Evolutionary conservation across 2,329 filamentous ascomycete genomes (phyloP), one percentile per base, ranked within the genome.

Genomic region (Sarocladium strictum): DNA sequence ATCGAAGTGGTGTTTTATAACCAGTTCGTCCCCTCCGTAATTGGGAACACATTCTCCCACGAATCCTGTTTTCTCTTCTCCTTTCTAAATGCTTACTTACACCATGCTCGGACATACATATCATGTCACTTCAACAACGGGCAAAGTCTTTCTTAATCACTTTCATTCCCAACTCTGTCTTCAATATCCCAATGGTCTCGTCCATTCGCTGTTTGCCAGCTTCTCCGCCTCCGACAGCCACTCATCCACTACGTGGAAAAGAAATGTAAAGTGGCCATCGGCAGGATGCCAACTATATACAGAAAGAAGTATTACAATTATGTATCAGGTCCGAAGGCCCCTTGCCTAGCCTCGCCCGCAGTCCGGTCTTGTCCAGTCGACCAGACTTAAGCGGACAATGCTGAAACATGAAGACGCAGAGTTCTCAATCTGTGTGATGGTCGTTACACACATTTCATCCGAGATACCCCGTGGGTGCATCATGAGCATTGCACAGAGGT

Each of bases 291-390:
- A 54, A 53, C 35, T 55, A 55, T 56, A 51, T 53, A 56, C 55
- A 51, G 43, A 49, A 56, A 54, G 37, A 37, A 50, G 27, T 45
- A 54, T 53, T 53, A 53, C 53, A 56, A 53, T 53, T 54, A 41
- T 53, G 17, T 53, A 53, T 32, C 23, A 23, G 37, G 12, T 35
- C n/a, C 47, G 12, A 5, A 5, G 4, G 21, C 27, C 29, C 29
- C 27, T 11, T 17, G 11, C 12, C 47, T 19, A 35, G 5, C 29
- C 27, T 35, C 4, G 3, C 3, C 11, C 5, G 27, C 47, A 3
- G 26, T 35, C 47, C 17, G 12, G 24, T 12, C 15, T 27, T 11
- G 15, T 23, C 24, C 29, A 11, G 43, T 12, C 38, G 19, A 38
- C n/a, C 17, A 5, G 21, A n/a, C 17, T 7, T 11, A 7, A 21